Conservation (phyloP, 176 grass and related monocot genomes). For the Aegilops bicornis region DNA sequence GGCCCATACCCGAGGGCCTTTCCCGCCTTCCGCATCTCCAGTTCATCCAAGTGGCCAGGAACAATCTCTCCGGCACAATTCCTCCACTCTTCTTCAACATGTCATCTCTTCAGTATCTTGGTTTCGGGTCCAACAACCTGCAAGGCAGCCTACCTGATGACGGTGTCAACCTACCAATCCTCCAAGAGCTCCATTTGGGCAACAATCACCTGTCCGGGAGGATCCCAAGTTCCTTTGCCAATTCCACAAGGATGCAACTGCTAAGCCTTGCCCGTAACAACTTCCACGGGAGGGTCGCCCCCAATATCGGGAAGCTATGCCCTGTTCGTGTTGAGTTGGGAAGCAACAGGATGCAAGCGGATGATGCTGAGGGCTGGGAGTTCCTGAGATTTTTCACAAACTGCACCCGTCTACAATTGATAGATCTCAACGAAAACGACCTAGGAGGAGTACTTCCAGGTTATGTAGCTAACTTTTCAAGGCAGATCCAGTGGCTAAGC, state of each 20-base stretch:
- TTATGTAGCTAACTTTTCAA: too few relatives aligned
- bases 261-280: not conserved
- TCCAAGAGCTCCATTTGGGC: not conserved
- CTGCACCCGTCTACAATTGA: conserved; percentile 13
- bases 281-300: conserved; percentile 13
- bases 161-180: not conserved
- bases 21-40: not conserved
- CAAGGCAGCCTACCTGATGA: not conserved
- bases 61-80: conserved; percentile 23
- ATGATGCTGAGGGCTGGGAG: conserved; percentile 17
- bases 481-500: too few relatives aligned
- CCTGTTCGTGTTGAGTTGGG: not conserved
- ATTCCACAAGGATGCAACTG: not conserved
- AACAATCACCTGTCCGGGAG: conserved; percentile 19
- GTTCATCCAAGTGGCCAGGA: not conserved
- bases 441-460: too few relatives aligned
- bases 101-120: not conserved
- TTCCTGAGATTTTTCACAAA: conserved; percentile 30
- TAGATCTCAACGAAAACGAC: not conserved
- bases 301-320: conserved; percentile 26
- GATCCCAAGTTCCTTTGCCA: conserved; percentile 8
- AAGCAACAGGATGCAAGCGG: not conserved
- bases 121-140: conserved; percentile 15
- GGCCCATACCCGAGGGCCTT: conserved; percentile 16
- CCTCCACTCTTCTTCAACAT: conserved; percentile 33